Conservation (phyloP, 352 stramenopile species). For the Pythium plurisporium region DNA sequence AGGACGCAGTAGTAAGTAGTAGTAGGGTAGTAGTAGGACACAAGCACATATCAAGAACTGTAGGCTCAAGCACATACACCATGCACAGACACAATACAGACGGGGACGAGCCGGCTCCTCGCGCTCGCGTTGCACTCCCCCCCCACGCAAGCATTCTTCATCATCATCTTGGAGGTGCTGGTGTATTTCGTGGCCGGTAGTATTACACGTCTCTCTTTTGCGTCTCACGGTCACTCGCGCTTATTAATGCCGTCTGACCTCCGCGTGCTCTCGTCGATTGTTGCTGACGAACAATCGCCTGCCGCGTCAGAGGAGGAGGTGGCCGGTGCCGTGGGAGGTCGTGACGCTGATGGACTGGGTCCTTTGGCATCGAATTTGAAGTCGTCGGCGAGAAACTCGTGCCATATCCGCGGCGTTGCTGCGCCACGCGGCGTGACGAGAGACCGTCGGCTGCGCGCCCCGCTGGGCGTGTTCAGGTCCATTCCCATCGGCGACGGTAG, state of each 20-base stretch:
- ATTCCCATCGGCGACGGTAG: constrained; percentile 29
- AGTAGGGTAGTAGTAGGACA: constrained; percentile 33
- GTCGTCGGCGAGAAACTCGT: constrained; percentile 66
- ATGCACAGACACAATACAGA: constrained; percentile 8
- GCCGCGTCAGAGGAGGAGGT: neutral
- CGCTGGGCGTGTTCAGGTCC: constrained; percentile 22
- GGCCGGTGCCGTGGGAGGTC: neutral
- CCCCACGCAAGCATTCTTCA: neutral
- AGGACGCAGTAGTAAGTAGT: constrained; percentile 37
- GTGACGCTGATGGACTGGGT: constrained; percentile 2
- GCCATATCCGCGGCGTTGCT: constrained; percentile 55
- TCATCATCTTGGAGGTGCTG: neutral
- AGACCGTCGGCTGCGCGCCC: constrained; percentile 17
- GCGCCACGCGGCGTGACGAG: constrained; percentile 16
- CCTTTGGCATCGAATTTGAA: constrained; percentile 55
- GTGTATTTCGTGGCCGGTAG: neutral
- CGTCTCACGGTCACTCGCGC: neutral
- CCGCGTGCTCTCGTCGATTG: neutral
- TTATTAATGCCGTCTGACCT: neutral
- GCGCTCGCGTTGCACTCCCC: neutral
- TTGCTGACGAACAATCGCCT: neutral
- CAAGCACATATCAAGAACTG: constrained; percentile 11
- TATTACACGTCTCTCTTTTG: neutral
- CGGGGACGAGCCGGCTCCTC: neutral
- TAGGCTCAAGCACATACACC: constrained; percentile 9